A percentile compares a stretch with the other conserved stretches of the same genome.
Evolutionary conservation across 768 basidiomycete species (phyloP).

Genomic region (Collybia sp.): DNA sequence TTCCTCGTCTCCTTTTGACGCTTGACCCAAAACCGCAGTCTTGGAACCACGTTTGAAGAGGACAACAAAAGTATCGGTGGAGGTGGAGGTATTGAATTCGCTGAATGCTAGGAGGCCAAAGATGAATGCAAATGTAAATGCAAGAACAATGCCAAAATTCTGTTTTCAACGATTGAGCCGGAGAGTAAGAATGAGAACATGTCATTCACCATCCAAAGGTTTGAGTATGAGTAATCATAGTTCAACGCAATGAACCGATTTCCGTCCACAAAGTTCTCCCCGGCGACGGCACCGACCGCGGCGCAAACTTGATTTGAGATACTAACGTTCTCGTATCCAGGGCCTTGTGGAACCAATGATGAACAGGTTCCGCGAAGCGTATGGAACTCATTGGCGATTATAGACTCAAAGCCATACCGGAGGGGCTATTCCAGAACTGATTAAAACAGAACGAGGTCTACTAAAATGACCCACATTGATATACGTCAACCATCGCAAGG

Average conservation of each 20-base stretch:
- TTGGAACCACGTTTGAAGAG: conserved; percentile 61
- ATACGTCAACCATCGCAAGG: conserved; percentile 62
- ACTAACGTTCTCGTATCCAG: conserved; percentile 53
- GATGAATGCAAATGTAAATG: conserved; percentile 57
- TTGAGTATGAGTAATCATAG: conserved; percentile 38
- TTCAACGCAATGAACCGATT: conserved; percentile 40
- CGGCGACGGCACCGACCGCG: conserved; percentile 58
- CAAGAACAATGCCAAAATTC: conserved; percentile 69
- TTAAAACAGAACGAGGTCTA: not conserved
- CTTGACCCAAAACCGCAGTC: conserved; percentile 14
- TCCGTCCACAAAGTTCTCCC: conserved; percentile 56
- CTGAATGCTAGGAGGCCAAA: conserved; percentile 52
- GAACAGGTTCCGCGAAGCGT: conserved; percentile 58
- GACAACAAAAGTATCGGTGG: conserved; percentile 34
- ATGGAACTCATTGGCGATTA: conserved; percentile 82
- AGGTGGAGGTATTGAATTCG: conserved; percentile 41
- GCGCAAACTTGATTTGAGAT: conserved; percentile 75
- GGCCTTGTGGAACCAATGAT: conserved; percentile 54
- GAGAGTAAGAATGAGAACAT: not conserved
- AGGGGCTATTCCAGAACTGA: conserved; percentile 22
- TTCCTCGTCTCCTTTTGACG: conserved; percentile 8
- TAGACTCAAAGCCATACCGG: conserved; percentile 60
- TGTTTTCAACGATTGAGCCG: conserved; percentile 12
- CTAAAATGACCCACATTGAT: conserved; percentile 41
- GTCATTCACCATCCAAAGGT: conserved; percentile 16